Evolutionary conservation across 768 basidiomycete genomes (phyloP).

Genomic region (Boletus huronensis): DNA sequence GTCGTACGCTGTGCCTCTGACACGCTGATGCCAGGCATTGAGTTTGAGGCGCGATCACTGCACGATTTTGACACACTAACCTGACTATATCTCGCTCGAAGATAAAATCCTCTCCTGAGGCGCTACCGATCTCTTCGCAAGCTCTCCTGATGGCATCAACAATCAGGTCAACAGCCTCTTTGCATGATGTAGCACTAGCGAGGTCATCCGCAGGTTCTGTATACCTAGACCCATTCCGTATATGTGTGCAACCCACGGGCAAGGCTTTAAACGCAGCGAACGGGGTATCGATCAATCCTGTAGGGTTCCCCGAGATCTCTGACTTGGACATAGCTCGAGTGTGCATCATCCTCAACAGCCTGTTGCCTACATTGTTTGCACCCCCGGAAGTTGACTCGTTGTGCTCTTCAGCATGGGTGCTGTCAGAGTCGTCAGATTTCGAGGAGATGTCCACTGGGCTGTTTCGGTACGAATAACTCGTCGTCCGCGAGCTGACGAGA

Average conservation of each 20-base stretch:
- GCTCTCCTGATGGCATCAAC: conserved; percentile 67
- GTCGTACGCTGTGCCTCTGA: conserved; percentile 83
- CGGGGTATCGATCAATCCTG: conserved; percentile 37
- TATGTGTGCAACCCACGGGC: conserved; percentile 60
- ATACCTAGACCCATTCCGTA: conserved; percentile 42
- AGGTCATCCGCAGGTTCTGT: conserved; percentile 62
- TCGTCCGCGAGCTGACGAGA: conserved; percentile 65
- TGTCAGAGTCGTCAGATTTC: background rate
- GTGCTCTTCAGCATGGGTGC: background rate
- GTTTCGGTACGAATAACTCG: conserved; percentile 86
- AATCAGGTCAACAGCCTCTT: conserved; percentile 72
- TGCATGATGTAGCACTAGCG: conserved; percentile 60
- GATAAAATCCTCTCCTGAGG: conserved; percentile 45
- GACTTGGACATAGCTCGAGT: conserved; percentile 20
- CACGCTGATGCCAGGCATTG: conserved; percentile 44
- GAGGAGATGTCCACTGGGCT: conserved; percentile 36
- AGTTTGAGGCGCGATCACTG: background rate
- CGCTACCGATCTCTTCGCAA: conserved; percentile 59
- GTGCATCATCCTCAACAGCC: conserved; percentile 31
- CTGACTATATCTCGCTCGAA: conserved; percentile 74
- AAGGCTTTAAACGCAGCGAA: conserved; percentile 80
- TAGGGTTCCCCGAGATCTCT: conserved; percentile 34
- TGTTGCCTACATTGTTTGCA: conserved; percentile 7
- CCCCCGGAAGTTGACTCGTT: background rate
- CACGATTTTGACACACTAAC: conserved; percentile 36